A percentile compares a stretch with the other conserved stretches of the same genome.
Conservation (phyloP, 1,284 basidiomycete species). For the Athelia sp. region DNA sequence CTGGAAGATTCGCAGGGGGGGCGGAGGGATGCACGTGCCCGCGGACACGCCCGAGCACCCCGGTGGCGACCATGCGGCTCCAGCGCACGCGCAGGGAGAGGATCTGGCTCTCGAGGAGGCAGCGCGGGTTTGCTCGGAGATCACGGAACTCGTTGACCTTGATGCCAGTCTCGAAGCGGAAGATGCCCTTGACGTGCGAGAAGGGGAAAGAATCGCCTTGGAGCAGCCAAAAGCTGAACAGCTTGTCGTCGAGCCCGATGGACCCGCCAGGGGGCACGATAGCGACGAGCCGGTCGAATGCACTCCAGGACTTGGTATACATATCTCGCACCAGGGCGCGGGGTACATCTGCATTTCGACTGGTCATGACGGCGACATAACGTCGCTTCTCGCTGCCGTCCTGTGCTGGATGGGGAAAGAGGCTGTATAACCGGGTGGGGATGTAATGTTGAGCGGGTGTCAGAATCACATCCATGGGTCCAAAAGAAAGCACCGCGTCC, state of each 20-base stretch:
- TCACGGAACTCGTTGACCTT: conserved; percentile 83
- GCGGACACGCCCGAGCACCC: conserved; percentile 44
- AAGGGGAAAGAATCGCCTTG: conserved; percentile 71
- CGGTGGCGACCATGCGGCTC: conserved; percentile 64
- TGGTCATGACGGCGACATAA: conserved; percentile 65
- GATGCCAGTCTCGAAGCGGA: conserved; percentile 78
- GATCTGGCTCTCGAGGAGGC: conserved; percentile 72
- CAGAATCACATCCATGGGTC: conserved; percentile 72
- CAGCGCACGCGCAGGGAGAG: conserved; percentile 75
- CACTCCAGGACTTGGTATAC: conserved; percentile 88
- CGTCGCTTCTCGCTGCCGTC: conserved; percentile 65
- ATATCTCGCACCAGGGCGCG: conserved; percentile 79
- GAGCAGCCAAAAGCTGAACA: conserved; percentile 82
- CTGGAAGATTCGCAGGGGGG: conserved; percentile 20
- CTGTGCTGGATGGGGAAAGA: conserved; percentile 76
- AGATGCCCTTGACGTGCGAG: conserved; percentile 79
- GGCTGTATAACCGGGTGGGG: conserved; percentile 62
- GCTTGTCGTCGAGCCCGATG: conserved; percentile 85
- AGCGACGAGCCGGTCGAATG: conserved; percentile 77
- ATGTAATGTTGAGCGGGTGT: conserved; percentile 67
- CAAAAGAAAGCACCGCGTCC: conserved; percentile 70
- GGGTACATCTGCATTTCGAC: conserved; percentile 79
- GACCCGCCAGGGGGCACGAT: conserved; percentile 84
- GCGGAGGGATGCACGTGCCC: conserved; percentile 19
- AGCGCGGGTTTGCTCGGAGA: conserved; percentile 78